These are phyloP conservation scores for Sphagnum tenellum DNA, from an alignment of 225 moss, liverwort and hornwort species.

Conservation along the genomic window DNA sequence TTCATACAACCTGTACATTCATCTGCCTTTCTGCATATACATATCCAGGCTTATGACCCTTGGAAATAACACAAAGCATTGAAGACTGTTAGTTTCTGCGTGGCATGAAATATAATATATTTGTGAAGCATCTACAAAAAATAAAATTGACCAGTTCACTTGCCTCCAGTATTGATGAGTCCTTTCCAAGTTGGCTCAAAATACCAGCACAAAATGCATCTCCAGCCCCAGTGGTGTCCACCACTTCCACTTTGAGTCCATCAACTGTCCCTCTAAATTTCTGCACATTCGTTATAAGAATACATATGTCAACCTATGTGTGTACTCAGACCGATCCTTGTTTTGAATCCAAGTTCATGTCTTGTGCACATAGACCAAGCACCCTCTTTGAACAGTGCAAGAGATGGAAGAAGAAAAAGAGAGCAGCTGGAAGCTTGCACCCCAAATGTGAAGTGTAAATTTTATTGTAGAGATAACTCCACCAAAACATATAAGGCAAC, in stretches of 20 bases:
- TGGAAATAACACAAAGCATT: neutral
- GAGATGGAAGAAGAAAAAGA: no score
- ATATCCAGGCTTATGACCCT: neutral
- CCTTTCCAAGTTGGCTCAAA: constrained; percentile 30
- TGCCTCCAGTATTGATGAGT: constrained; percentile 19
- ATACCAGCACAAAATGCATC: constrained; percentile 54
- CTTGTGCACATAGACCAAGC: no score
- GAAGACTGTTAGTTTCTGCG: neutral
- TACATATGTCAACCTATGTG: neutral
- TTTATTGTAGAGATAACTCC: no score
- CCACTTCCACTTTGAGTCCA: constrained; percentile 46
- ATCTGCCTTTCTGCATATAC: neutral
- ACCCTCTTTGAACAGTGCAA: no score
- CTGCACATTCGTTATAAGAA: constrained; percentile 7
- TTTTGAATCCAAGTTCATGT: no score
- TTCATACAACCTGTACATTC: neutral
- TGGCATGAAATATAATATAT: neutral
- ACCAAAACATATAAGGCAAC: no score
- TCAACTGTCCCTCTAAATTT: constrained; percentile 29
- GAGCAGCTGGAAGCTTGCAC: no score
- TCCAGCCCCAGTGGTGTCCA: constrained; percentile 48
- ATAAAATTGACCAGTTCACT: neutral
- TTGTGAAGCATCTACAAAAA: neutral
- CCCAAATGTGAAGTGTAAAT: no score
- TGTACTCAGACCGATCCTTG: neutral